Percentiles rank a stretch among this genome's conserved stretches.
These are phyloP conservation scores for Torrubiellomyces zombiae DNA, from an alignment of 2,329 filamentous ascomycete species.

Conservation along the genomic window DNA sequence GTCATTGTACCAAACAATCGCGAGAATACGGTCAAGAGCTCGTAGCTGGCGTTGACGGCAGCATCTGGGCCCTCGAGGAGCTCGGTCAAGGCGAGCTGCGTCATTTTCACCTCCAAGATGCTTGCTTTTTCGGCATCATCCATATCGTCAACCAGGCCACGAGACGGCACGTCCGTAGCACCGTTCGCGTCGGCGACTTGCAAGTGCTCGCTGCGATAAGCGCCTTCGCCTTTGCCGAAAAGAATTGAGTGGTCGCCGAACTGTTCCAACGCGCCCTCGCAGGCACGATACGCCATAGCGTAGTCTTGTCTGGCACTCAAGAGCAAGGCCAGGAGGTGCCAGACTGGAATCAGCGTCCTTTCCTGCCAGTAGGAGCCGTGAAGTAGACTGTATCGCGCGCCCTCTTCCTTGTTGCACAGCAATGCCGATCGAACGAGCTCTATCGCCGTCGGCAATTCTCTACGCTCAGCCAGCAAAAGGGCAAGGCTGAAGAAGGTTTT, in stretches of 20 bases:
- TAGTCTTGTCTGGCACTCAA: conserved; percentile 79
- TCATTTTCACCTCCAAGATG: conserved; percentile 91
- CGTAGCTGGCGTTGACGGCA: conserved; percentile 76
- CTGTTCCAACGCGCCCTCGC: conserved; percentile 82
- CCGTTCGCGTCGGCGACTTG: conserved; percentile 31
- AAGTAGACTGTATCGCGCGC: conserved; percentile 24
- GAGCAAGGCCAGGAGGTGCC: conserved; percentile 79
- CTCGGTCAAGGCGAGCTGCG: conserved; percentile 72
- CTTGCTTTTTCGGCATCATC: conserved; percentile 69
- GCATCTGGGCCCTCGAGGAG: conserved; percentile 66
- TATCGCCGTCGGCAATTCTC: conserved; percentile 66
- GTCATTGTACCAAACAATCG: conserved; percentile 52
- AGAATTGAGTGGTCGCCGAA: conserved; percentile 57
- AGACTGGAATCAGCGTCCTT: conserved; percentile 56
- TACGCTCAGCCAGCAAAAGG: conserved; percentile 72
- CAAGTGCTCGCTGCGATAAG: conserved; percentile 49
- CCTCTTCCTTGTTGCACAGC: conserved; percentile 35
- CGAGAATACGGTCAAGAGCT: conserved; percentile 67
- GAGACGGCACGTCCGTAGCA: conserved; percentile 8
- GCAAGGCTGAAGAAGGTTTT: conserved; percentile 68
- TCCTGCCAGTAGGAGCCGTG: conserved; percentile 43
- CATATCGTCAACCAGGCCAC: conserved; percentile 59
- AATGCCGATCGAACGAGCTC: conserved; percentile 67
- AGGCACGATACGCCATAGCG: conserved; percentile 61
- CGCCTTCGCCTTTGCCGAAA: conserved; percentile 43